A percentile compares a stretch with the other conserved stretches of the same genome.
Evolutionary conservation across 2,329 filamentous ascomycete genomes (phyloP).

Genomic region (Amylocarpus encephaloides): DNA sequence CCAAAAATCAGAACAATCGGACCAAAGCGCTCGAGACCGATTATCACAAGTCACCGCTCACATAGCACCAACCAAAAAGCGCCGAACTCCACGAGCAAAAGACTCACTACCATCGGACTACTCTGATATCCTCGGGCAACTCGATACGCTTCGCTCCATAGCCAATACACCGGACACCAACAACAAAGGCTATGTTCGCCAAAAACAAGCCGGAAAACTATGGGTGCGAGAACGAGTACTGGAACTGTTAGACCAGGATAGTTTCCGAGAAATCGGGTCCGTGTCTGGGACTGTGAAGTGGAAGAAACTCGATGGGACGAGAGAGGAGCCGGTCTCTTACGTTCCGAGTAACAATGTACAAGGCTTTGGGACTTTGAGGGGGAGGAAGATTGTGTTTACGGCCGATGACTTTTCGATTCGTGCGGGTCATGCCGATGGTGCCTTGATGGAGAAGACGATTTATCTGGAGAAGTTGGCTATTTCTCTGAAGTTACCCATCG

Average conservation of each 20-base stretch:
- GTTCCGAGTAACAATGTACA: constrained; percentile 58
- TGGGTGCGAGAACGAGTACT: constrained; percentile 58
- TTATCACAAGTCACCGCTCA: constrained; percentile 28
- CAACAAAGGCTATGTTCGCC: constrained; percentile 53
- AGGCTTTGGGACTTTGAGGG: constrained; percentile 46
- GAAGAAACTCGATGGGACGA: constrained; percentile 40
- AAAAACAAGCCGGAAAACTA: constrained; percentile 57
- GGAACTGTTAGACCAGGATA: constrained; percentile 48
- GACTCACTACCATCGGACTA: constrained; percentile 51
- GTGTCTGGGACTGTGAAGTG: constrained; percentile 53
- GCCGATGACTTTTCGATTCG: constrained; percentile 59
- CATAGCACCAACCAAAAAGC: constrained; percentile 27
- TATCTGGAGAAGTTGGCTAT: constrained; percentile 58
- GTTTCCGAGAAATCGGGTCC: constrained; percentile 54
- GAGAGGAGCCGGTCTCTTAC: constrained; percentile 45
- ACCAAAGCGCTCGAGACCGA: constrained; percentile 17
- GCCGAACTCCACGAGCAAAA: constrained; percentile 26
- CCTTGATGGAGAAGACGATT: constrained; percentile 49
- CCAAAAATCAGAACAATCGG: not conserved
- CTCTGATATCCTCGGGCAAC: constrained; percentile 53
- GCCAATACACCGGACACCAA: constrained; percentile 48
- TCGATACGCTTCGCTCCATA: constrained; percentile 44
- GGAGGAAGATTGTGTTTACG: constrained; percentile 51
- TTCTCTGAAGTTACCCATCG: constrained; percentile 49
- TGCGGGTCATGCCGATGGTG: constrained; percentile 58